Base-by-base conservation (phyloP, 129 eudicot genomes). In the Tanacetum coccineum region DNA sequence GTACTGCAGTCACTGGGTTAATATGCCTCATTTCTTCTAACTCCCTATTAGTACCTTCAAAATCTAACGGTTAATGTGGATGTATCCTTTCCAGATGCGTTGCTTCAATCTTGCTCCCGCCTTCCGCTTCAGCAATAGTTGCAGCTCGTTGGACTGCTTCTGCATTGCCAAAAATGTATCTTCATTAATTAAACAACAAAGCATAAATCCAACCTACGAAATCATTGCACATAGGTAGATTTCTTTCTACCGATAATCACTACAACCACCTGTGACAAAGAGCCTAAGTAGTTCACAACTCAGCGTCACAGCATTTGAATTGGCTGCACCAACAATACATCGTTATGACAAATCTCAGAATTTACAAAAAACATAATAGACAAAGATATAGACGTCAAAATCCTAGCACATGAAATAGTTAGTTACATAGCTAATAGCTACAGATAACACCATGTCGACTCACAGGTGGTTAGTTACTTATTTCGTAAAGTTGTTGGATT, bases 61-160 rank as follows among this genome's bases (percentile, higher is more conserved):
- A 93, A 77, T 93, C 98, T 67, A 93, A 67, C 28, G 88, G 86
- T 66, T 84, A 74, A 66, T 88, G 96, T 48, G 96, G 98, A 78
- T 88, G 96, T 69, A 93, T 79, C 76, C 98, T 77, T 73, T 93
- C 98, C 36, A 88, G 82, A 84, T 93, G 98, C 50, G 98, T 86
- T 53, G 95, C 92, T 74, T 88, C 90, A 59, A 89, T 84, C 77
- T 80, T 85, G 72, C 9, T 62, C 26, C 81, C 79, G 3, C 95
- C 86, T 84, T 93, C 99, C 5, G 93, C 96, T 86, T 88, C 96
- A 59, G 95, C 95, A 66, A 93, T 82, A 42, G 85, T 73, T 60
- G 99, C 89, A 72, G 96, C 89, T 76, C 96, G 82, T 58, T 86
- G 89, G 49, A 89, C 79, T 54, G 95, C 90, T 76, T 93, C 95